Evolutionary conservation across 2,329 filamentous ascomycete genomes (phyloP).

Genomic region (Sporothrix sp.): DNA sequence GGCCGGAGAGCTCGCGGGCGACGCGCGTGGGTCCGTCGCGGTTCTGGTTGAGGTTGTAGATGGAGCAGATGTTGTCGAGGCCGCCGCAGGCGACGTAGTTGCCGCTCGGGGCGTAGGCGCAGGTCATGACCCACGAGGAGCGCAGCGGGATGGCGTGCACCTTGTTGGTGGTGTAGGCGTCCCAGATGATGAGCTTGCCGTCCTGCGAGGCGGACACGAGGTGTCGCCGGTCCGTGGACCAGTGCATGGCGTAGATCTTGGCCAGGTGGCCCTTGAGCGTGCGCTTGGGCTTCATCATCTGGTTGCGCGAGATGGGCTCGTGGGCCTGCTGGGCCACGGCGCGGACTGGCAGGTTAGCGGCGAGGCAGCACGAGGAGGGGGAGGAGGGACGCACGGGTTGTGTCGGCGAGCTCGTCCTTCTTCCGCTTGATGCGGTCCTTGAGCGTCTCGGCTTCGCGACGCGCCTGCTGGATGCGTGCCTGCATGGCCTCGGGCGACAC

Average conservation of each 20-base stretch:
- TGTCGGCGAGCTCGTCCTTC: slow-evolving; percentile 99
- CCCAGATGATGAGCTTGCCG: slow-evolving; percentile 99
- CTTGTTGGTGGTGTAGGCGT: slow-evolving; percentile 99
- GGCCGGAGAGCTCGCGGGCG: slow-evolving; percentile 87
- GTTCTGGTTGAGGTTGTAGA: slow-evolving; percentile 93
- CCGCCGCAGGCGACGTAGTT: slow-evolving; percentile 98
- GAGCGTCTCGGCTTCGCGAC: slow-evolving; percentile 92
- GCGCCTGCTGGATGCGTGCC: slow-evolving; percentile 81
- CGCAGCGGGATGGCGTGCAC: slow-evolving; percentile 95
- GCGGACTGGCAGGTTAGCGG: slow-evolving; percentile 52
- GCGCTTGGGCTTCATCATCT: slow-evolving; percentile 92
- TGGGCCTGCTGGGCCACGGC: slow-evolving; percentile 87
- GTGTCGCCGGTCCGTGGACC: slow-evolving; percentile 96
- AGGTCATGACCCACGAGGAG: slow-evolving; percentile 99
- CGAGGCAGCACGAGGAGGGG: neutral
- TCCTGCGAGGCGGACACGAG: slow-evolving; percentile 97
- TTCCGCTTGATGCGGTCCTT: slow-evolving; percentile 99
- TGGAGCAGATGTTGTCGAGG: slow-evolving; percentile 98
- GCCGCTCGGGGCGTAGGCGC: slow-evolving; percentile 93
- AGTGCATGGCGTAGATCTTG: slow-evolving; percentile 99
- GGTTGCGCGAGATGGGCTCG: slow-evolving; percentile 81
- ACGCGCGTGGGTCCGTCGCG: slow-evolving; percentile 95
- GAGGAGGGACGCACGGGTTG: slow-evolving; percentile 64
- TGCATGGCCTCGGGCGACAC: slow-evolving; percentile 74
- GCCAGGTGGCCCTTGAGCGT: slow-evolving; percentile 96